Conservation (phyloP, 2,329 filamentous ascomycete species). For the Ceratocystiopsis brevicomis region DNA sequence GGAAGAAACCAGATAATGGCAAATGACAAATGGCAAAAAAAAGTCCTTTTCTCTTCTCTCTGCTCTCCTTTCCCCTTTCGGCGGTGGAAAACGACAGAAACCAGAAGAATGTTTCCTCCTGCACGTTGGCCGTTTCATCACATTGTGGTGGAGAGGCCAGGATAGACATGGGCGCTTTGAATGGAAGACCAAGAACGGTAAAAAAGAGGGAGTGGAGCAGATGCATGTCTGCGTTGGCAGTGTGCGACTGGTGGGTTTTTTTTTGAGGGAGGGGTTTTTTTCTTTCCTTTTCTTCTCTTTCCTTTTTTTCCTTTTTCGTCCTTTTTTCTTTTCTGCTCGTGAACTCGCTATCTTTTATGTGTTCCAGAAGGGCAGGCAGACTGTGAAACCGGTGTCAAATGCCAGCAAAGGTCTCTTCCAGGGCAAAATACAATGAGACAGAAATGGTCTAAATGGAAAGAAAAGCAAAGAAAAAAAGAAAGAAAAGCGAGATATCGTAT, state of each 20-base stretch:
- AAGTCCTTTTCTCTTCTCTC: no score
- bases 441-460: not conserved
- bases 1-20: no score
- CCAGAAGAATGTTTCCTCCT: no score
- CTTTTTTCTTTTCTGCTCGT: no score
- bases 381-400: not conserved
- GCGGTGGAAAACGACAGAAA: no score
- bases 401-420: not conserved
- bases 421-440: not conserved
- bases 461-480: not conserved
- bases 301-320: not conserved
- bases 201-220: not conserved
- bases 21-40: no score
- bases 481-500: not conserved
- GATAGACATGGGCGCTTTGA: no score
- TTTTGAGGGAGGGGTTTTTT: not conserved
- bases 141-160: no score
- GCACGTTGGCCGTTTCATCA: no score
- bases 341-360: no score
- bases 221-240: constrained; percentile 3
- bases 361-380: not conserved
- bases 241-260: constrained; percentile 1
- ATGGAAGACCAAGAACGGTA: not conserved
- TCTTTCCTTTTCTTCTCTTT: not conserved
- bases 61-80: no score